Evolutionary conservation across 441 rosid species (phyloP), one percentile per base, ranked within the genome.

Genomic region (Eruca vesicaria): DNA sequence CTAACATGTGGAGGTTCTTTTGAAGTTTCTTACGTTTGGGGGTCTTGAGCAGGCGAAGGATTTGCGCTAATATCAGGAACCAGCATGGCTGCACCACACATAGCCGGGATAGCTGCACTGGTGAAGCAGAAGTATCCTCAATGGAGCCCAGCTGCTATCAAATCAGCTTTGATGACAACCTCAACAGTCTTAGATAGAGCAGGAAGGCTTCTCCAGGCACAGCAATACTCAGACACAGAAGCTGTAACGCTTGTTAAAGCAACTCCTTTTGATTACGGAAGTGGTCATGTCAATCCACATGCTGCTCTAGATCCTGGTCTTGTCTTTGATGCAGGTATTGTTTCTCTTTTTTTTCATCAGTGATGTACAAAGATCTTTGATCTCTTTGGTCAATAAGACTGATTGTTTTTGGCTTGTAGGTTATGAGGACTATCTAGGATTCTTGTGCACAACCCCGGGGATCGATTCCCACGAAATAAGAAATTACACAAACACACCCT

Each of bases 81-180:
- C 12, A 94, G 98, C 86, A 94, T 94, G 98, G 97, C 98, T 64
- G 95, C 98, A 20, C 98, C 98, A 2, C 98, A 94, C 80, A 94
- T 94, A 67, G 95, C 97, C 0, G 98, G 98, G 29, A 87, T 94
- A 76, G 98, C 97, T 66, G 98, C 98, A 35, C 92, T 94, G 52
- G 82, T 94, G 78, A 94, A 94, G 85, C 98, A 90, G 81, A 86
- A 88, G 77, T 88, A 92, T 77, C 97, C 91, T 71, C 84, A 77
- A 59, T 94, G 98, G 98, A 90, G 97, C 41, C 98, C 98, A 71
- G 93, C 98, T 41, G 93, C 96, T 43, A 90, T 94, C 36, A 94
- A 94, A 78, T 94, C 98, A 58, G 89, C 98, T 57, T 76, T 94
- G 82, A 85, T 92, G 98, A 94, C 97, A 20, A 92, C 98, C 38